Percentiles rank a stretch among this genome's conserved stretches.
Conservation (phyloP, 1,284 basidiomycete genomes). For the Ceratobasidium sp. region DNA sequence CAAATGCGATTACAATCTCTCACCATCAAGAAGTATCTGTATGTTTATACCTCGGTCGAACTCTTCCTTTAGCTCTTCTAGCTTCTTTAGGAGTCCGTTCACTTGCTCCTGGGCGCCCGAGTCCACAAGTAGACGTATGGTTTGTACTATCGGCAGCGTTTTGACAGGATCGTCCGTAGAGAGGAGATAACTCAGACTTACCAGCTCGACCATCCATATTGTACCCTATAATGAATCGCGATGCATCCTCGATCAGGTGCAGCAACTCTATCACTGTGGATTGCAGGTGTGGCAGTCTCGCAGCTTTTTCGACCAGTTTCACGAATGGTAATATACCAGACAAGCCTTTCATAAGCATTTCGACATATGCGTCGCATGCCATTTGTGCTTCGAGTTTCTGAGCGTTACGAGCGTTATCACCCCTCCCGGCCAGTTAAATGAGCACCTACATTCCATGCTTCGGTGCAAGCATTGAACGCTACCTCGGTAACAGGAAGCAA, state of each 20-base stretch:
- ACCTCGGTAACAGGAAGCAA: no score
- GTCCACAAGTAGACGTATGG: neutral
- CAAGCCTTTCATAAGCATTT: neutral
- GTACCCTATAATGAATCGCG: constrained; percentile 1
- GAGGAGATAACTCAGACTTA: neutral
- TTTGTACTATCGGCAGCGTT: neutral
- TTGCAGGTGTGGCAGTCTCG: neutral
- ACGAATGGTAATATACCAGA: neutral
- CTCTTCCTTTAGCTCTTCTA: neutral
- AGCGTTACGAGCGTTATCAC: no score
- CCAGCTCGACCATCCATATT: neutral
- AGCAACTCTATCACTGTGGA: neutral
- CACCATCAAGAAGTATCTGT: neutral
- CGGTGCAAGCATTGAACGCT: no score
- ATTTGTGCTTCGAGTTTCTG: constrained; percentile 6
- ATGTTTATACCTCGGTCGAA: neutral
- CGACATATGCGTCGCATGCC: constrained; percentile 1
- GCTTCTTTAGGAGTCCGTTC: neutral
- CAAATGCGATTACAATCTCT: no score
- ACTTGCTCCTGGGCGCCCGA: constrained; percentile 8
- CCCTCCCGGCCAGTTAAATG: no score
- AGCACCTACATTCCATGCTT: no score
- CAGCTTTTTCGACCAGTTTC: neutral
- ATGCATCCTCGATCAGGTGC: constrained; percentile 23
- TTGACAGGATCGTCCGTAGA: no score